Conservation (phyloP, 176 grass and related monocot species). For the Carex parvula region DNA sequence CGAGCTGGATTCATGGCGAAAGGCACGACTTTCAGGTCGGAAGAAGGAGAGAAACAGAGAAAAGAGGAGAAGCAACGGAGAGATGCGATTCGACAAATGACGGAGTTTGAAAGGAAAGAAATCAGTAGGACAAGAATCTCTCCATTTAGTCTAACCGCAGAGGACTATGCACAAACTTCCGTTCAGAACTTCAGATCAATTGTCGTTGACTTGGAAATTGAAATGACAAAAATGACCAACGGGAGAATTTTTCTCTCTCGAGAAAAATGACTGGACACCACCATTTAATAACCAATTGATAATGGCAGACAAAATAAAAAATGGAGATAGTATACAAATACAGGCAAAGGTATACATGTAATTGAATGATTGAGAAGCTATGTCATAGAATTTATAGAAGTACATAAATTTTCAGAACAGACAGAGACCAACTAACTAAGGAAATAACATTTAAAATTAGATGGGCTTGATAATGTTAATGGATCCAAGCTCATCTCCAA, state of each 20-base stretch:
- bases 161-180: background rate
- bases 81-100: background rate
- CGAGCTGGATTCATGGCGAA: conserved; percentile 18
- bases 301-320: background rate
- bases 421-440: background rate
- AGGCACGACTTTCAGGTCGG: background rate
- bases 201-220: background rate
- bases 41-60: background rate
- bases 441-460: background rate
- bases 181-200: background rate
- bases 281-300: background rate
- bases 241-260: background rate
- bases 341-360: background rate
- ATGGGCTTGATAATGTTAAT: background rate
- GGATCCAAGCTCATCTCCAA: conserved; percentile 6
- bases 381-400: background rate
- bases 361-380: background rate
- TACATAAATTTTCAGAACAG: no score
- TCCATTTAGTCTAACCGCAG: background rate
- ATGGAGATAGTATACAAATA: background rate
- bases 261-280: background rate
- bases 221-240: background rate
- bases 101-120: background rate
- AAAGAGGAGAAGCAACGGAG: background rate
- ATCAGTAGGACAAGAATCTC: background rate